Percentiles rank a stretch among this genome's conserved stretches.
Evolutionary conservation across 306 rosid species (phyloP).

Genomic region (Quillaja saponaria): DNA sequence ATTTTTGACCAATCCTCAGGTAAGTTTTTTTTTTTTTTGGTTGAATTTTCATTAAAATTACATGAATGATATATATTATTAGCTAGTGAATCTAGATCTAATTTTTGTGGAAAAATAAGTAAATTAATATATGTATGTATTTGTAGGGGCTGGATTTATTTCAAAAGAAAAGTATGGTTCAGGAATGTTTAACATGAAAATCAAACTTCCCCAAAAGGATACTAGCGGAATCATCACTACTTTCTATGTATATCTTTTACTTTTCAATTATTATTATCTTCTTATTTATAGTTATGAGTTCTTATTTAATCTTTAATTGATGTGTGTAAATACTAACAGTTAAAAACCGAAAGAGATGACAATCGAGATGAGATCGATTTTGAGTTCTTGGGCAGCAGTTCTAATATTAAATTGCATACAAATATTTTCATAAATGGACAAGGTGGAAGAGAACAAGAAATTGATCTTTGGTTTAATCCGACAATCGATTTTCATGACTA

Average conservation of each 20-base stretch:
- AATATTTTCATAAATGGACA: slow-evolving; percentile 21
- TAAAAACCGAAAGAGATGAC: neutral
- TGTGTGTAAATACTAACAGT: slow-evolving; percentile 7
- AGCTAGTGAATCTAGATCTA: neutral
- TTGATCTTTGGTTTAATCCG: slow-evolving; percentile 33
- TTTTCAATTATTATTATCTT: neutral
- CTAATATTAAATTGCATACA: slow-evolving; percentile 17
- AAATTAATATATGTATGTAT: neutral
- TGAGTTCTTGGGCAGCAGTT: slow-evolving; percentile 30
- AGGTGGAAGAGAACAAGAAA: slow-evolving; percentile 25
- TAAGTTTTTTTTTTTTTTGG: neutral
- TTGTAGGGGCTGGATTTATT: slow-evolving; percentile 20
- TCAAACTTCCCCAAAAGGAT: slow-evolving; percentile 19
- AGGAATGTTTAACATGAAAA: slow-evolving; percentile 30
- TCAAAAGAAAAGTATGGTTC: slow-evolving; percentile 16
- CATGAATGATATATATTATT: neutral
- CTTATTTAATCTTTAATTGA: neutral
- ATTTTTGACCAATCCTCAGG: slow-evolving; percentile 33
- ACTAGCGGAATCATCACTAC: slow-evolving; percentile 21
- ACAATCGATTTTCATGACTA: slow-evolving; percentile 30
- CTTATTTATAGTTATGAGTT: neutral
- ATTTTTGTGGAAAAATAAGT: no score
- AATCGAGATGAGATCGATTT: slow-evolving; percentile 37
- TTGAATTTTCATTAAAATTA: neutral
- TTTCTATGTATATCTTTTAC: slow-evolving; percentile 22